phyloP scores from a whole-genome alignment of 1,284 basidiomycete genomes.

The Melampsora larici-populina region DNA sequence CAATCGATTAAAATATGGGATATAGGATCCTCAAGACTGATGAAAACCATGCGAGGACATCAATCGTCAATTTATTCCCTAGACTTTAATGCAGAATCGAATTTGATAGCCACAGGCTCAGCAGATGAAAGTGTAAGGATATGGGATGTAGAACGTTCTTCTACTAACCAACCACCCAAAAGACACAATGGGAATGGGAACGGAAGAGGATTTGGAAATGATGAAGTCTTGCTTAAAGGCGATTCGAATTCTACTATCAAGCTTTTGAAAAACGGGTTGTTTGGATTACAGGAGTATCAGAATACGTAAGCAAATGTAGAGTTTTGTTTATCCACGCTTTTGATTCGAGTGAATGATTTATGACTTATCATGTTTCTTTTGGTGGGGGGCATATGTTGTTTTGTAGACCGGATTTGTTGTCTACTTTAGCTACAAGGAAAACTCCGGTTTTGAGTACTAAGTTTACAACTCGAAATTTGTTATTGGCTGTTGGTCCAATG shows the following conservation, averaged over 20 bases:
- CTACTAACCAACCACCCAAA: slow-evolving; percentile 45
- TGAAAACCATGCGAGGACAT: slow-evolving; percentile 98
- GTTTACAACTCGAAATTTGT: slow-evolving; percentile 90
- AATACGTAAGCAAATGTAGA: slow-evolving; percentile 41
- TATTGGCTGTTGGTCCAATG: slow-evolving; percentile 71
- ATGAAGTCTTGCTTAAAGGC: slow-evolving; percentile 56
- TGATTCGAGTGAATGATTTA: too few relatives aligned
- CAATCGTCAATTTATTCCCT: slow-evolving; percentile 81
- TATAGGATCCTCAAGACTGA: slow-evolving; percentile 79
- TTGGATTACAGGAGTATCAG: slow-evolving; percentile 34
- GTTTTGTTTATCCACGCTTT: slow-evolving; percentile 21
- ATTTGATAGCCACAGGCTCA: slow-evolving; percentile 79
- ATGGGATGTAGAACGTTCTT: slow-evolving; percentile 81
- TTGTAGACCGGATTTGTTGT: slow-evolving; percentile 74
- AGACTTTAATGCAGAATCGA: slow-evolving; percentile 85
- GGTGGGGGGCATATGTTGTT: too few relatives aligned
- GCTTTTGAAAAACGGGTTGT: slow-evolving; percentile 23
- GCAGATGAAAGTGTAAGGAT: slow-evolving; percentile 92
- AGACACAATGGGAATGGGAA: slow-evolving; percentile 45
- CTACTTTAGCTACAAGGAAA: slow-evolving; percentile 90
- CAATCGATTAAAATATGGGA: slow-evolving; percentile 94
- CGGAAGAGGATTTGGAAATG: slow-evolving; percentile 54
- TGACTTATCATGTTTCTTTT: too few relatives aligned
- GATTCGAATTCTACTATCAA: slow-evolving; percentile 7
- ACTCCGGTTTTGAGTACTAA: slow-evolving; percentile 88